Evolutionary conservation across 495 filamentous ascomycete species (phyloP).

Genomic region (Pyrenopolyporus hunteri): DNA sequence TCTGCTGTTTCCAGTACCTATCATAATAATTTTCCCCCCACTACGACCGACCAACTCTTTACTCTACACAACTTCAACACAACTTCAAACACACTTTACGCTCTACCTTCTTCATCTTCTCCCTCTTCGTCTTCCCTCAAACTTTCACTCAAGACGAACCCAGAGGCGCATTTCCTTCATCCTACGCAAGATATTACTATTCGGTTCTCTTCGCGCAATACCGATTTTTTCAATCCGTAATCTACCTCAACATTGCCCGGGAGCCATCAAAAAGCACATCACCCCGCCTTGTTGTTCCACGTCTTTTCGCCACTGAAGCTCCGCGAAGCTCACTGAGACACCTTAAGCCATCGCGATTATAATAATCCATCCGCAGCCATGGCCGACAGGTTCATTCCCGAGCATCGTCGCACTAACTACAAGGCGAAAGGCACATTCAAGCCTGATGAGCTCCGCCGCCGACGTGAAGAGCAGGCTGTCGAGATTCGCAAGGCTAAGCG

Average conservation of each 20-base stretch:
- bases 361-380: slow-evolving; percentile 62
- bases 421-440: slow-evolving; percentile 99
- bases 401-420: slow-evolving; percentile 98
- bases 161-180: neutral
- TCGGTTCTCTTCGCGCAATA: neutral
- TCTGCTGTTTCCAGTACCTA: slow-evolving; percentile 44
- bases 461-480: slow-evolving; percentile 98
- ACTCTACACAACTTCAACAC: slow-evolving; percentile 18
- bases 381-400: slow-evolving; percentile 98
- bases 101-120: neutral
- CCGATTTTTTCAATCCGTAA: slow-evolving; percentile 4
- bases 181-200: neutral
- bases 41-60: slow-evolving; percentile 24
- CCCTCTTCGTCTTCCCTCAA: slow-evolving; percentile 4
- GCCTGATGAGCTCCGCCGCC: slow-evolving; percentile 96
- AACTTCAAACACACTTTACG: neutral
- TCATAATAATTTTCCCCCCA: slow-evolving; percentile 38
- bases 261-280: slow-evolving; percentile 44
- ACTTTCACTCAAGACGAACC: neutral
- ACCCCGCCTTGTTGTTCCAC: slow-evolving; percentile 41
- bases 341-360: slow-evolving; percentile 31
- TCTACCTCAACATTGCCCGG: slow-evolving; percentile 36
- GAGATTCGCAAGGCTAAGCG: slow-evolving; percentile 98
- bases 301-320: slow-evolving; percentile 41
- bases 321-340: slow-evolving; percentile 42